Conservation (phyloP, 2,329 filamentous ascomycete genomes). For the Ilyonectria sp. region DNA sequence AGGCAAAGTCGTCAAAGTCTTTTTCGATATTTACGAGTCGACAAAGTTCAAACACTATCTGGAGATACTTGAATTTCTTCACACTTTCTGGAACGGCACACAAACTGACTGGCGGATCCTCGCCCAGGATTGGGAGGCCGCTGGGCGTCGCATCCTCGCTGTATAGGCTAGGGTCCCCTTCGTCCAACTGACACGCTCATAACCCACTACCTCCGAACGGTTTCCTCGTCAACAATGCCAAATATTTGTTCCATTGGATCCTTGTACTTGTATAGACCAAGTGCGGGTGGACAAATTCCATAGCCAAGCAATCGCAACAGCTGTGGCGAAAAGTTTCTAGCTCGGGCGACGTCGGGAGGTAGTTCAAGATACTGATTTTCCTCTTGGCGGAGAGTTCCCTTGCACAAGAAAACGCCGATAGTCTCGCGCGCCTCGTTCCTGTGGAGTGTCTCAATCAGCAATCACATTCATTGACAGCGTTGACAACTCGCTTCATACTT, state of each 20-base stretch:
- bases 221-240: slow-evolving; percentile 55
- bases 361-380: slow-evolving; percentile 49
- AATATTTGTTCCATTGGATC: slow-evolving; percentile 56
- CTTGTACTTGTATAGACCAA: slow-evolving; percentile 55
- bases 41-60: slow-evolving; percentile 6
- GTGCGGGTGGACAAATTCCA: slow-evolving; percentile 51
- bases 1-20: slow-evolving; percentile 5
- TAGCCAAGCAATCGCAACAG: slow-evolving; percentile 52
- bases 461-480: neutral
- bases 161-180: neutral
- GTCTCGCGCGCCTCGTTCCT: slow-evolving; percentile 50
- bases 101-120: neutral
- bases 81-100: neutral
- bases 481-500: slow-evolving; percentile 26
- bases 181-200: neutral
- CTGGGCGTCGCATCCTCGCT: neutral
- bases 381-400: slow-evolving; percentile 52
- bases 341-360: slow-evolving; percentile 49
- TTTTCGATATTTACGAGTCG: slow-evolving; percentile 6
- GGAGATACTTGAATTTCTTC: slow-evolving; percentile 5
- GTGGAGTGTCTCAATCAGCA: neutral
- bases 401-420: slow-evolving; percentile 54
- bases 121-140: slow-evolving; percentile 7
- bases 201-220: slow-evolving; percentile 35
- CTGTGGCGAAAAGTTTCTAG: slow-evolving; percentile 51